Evolutionary conservation across 371 early-diverging fungal species (phyloP).

Genomic region (Mortierella polycephala): DNA sequence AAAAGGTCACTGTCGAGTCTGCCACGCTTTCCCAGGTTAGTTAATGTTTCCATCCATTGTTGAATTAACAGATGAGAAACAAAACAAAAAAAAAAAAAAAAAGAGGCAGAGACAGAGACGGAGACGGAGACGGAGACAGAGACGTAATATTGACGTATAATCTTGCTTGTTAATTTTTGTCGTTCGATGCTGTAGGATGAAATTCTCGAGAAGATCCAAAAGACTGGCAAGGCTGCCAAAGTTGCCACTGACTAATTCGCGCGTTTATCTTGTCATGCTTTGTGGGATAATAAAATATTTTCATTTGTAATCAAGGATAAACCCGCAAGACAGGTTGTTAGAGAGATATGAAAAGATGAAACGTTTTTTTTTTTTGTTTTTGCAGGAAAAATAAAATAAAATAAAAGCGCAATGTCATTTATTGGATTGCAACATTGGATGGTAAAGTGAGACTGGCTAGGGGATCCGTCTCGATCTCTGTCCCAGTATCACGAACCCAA

Average conservation of each 20-base stretch:
- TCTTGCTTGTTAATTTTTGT: neutral
- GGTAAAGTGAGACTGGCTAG: conserved; percentile 17
- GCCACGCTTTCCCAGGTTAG: conserved; percentile 12
- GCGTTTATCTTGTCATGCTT: neutral
- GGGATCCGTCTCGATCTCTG: conserved; percentile 8
- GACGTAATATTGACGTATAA: too few species aligned
- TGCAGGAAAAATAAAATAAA: too few species aligned
- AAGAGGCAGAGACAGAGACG: too few species aligned
- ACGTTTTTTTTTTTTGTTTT: too few species aligned
- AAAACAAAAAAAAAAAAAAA: too few species aligned
- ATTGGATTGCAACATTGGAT: too few species aligned
- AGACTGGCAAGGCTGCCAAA: conserved; percentile 55
- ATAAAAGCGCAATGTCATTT: too few species aligned
- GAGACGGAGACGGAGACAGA: too few species aligned
- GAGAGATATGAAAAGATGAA: neutral
- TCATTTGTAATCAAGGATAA: neutral
- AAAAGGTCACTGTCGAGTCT: conserved; percentile 71
- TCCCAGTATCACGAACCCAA: neutral
- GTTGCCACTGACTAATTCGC: conserved; percentile 11
- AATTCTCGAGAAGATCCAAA: conserved; percentile 39
- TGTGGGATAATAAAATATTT: conserved; percentile 1
- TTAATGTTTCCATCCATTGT: neutral
- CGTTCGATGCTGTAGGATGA: conserved; percentile 14
- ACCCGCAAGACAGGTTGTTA: neutral
- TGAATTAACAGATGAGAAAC: too few species aligned